Evolutionary conservation across 192 early-diverging fungal species (phyloP), one percentile per base, ranked within the genome.

Genomic region (Coemansia biformis): DNA sequence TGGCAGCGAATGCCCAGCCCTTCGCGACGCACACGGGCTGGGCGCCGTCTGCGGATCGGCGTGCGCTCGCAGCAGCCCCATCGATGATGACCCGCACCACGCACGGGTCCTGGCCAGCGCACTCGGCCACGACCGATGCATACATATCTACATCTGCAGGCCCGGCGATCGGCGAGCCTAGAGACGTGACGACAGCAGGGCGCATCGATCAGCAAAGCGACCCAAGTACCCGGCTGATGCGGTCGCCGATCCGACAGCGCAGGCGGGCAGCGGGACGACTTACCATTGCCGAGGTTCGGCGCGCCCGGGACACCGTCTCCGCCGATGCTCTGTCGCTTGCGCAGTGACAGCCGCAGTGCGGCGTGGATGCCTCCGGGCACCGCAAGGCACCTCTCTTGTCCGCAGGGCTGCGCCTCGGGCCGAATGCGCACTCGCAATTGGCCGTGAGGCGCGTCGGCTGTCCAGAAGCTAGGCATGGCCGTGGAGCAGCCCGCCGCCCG

Each of bases 391-490:
- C 48, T 43, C 12, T 50, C 51, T 5, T 36, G 31, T 10, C 30
- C 14, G 21, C 19, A 11, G 12, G 19, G 7, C 35, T 34, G 40
- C 6, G 36, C 12, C 19, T 51, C 57, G 1, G 39, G 17, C 19
- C 22, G 42, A 58, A 73, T 65, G 34, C 46, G 46, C 33, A 59
- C 70, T 24, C 39, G 45, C 43, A 66, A 36, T 43, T 55, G 57
- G 24, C 54, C 54, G 12, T 66, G 51, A 22, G 70, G 70, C 5
- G 51, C 43, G 63, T 73, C 70, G 9, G 70, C 48, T 21, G 70
- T 62, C 70, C 70, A 73, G 39, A 62, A 73, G 39, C 54, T n/a
- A n/a, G n/a, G n/a, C n/a, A n/a, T n/a, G n/a, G n/a, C n/a, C n/a
- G n/a, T n/a, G n/a, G n/a, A n/a, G n/a, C n/a, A n/a, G n/a, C n/a